Percentiles rank a stretch among this genome's conserved stretches.
Evolutionary conservation across 1,284 basidiomycete species (phyloP).

Genomic region (Agaricales sp.): DNA sequence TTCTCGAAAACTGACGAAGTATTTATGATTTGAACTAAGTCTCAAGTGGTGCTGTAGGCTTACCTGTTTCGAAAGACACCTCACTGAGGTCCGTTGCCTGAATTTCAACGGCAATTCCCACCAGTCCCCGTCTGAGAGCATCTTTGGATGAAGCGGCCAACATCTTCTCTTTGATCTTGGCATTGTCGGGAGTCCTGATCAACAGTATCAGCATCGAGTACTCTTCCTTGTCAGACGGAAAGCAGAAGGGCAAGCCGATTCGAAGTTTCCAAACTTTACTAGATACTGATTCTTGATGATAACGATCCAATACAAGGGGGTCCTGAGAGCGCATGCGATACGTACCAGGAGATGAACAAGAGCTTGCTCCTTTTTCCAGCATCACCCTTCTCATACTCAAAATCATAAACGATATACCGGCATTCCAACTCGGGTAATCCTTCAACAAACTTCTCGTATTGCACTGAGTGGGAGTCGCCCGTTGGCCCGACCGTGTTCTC

Average conservation of each 20-base stretch:
- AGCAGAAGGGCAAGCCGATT: neutral
- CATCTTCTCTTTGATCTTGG: slow-evolving; percentile 94
- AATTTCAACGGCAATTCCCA: slow-evolving; percentile 71
- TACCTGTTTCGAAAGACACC: slow-evolving; percentile 69
- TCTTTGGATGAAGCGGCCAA: slow-evolving; percentile 89
- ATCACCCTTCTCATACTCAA: slow-evolving; percentile 75
- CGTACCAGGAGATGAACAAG: slow-evolving; percentile 76
- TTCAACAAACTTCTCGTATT: slow-evolving; percentile 70
- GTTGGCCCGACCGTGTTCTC: slow-evolving; percentile 39
- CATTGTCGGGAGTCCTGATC: slow-evolving; percentile 78
- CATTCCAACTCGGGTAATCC: slow-evolving; percentile 74
- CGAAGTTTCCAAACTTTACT: slow-evolving; percentile 1
- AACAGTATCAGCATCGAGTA: slow-evolving; percentile 5
- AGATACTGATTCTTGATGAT: no score
- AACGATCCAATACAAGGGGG: no score
- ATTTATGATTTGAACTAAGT: slow-evolving; percentile 4
- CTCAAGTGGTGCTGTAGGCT: slow-evolving; percentile 17
- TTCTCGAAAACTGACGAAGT: slow-evolving; percentile 5
- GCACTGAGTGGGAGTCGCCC: slow-evolving; percentile 15
- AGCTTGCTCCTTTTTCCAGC: slow-evolving; percentile 89
- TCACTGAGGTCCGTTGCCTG: slow-evolving; percentile 84
- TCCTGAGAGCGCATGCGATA: no score
- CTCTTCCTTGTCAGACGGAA: neutral
- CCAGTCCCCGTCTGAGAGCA: slow-evolving; percentile 64
- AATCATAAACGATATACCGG: slow-evolving; percentile 91